Percentiles rank a stretch among this genome's conserved stretches.
Conservation (phyloP, 1,284 basidiomycete species). For the Sporisorium sorghi region DNA sequence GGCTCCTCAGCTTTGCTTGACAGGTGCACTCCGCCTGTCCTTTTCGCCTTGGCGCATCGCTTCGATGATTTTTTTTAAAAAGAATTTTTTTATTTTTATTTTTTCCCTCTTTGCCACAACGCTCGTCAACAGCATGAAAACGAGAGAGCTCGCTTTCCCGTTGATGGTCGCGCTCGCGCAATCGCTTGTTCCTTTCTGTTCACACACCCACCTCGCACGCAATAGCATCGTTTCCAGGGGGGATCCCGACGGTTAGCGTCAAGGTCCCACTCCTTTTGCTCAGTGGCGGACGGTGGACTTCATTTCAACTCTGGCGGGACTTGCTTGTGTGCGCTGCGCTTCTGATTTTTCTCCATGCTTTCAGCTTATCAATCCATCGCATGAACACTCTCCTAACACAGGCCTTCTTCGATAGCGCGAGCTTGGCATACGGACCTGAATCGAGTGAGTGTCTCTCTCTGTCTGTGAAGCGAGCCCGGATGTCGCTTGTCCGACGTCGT, state of each 20-base stretch:
- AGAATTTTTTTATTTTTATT: neutral
- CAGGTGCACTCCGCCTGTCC: constrained; percentile 22
- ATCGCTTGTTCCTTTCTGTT: neutral
- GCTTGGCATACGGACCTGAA: neutral
- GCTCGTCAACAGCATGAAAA: neutral
- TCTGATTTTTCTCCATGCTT: no score
- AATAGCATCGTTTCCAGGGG: neutral
- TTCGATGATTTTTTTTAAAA: neutral
- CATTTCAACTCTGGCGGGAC: no score
- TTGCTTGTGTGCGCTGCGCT: no score
- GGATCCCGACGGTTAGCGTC: no score
- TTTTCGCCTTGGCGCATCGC: neutral
- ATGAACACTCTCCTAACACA: neutral
- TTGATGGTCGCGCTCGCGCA: neutral
- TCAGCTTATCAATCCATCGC: neutral
- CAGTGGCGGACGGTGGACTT: no score
- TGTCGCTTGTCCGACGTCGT: neutral
- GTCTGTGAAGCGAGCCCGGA: neutral
- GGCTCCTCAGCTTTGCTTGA: constrained; percentile 4
- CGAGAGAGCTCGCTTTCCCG: neutral
- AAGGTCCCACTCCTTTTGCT: no score
- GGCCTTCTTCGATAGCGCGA: neutral
- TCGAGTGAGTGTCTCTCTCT: neutral
- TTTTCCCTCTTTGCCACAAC: neutral
- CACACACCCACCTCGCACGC: neutral